Base-by-base conservation (phyloP, 306 rosid species). In the Trifolium dubium region DNA sequence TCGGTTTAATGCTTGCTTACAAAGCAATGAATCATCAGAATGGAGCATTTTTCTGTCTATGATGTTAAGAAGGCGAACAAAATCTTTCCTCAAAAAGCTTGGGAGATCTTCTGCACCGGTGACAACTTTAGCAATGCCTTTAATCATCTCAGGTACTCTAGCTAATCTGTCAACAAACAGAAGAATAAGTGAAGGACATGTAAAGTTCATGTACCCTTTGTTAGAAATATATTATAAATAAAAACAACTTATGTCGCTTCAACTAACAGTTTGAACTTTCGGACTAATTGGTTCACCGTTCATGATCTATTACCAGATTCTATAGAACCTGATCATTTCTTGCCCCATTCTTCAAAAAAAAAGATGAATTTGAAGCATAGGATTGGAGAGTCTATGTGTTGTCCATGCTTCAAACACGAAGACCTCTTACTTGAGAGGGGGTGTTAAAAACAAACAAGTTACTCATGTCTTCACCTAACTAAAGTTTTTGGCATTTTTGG, bases 21-120 rank as follows among this genome's bases (percentile, higher is more conserved):
- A 94, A 72, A 94, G 83, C 63, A 81, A 78, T 61, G 79, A 35
- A 74, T 91, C 91, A 70, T 94, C 92, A 30, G 96, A 83, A 59
- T 91, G 98, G 79, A 94, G 98, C 98, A 94, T 85, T 86, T 94
- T 91, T 83, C 90, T 87, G 84, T 94, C 92, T 43, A 91, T 82
- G 76, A 87, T 86, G 73, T 94, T 91, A 71, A 94, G 97, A 77
- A 88, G 98, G 77, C 87, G 86, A 74, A 88, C 98, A 88, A 94
- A 94, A 79, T 94, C 89, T 80, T 82, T 91, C 83, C 87, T 87
- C 85, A 94, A 82, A 89, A 94, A 91, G 75, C 84, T 84, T 43
- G 98, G 89, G 44, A 94, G 91, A 88, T 94, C 97, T 75, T 94
- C 95, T 58, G 92, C 88, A 61, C 90, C 92, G 5, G 88, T 89